Base-by-base conservation (phyloP, 805 yeast species). In the Starmerella stellata region DNA sequence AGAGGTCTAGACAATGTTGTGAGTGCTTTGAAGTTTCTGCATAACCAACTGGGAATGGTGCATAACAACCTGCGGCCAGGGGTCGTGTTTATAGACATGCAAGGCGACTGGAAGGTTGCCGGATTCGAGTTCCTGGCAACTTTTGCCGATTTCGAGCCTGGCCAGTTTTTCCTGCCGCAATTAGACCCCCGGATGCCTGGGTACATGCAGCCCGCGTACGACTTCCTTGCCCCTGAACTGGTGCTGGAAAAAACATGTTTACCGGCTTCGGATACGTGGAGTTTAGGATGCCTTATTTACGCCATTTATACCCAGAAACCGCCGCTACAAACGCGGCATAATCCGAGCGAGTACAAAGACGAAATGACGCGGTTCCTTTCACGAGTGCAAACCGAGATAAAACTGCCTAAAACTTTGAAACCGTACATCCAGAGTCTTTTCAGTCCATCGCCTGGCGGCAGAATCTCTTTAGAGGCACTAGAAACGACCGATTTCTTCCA, bases 71-170 rank as follows among this genome's bases (percentile, higher is more conserved):
- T 90, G 25, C 74, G 74, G 45, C 98, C 98, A 1, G 61, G 69
- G 7, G 70, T 93, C 0, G 65, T 90, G 1, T 69, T 78, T 40
- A 69, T 87, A 16, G 85, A 78, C 47, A 77, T 73, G 14, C 56
- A 58, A 39, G 85, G 92, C 4, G 96, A 90, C 58, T 90, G 98
- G 96, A 90, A 87, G 55, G 55, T 90, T 2, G 69, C 78, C 5
- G 95, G 95, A 0, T 66, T 90, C 42, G 75, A 69, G 37, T 59
- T 70, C 36, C 44, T 55, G 4, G 61, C 60, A 37, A 69, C 60
- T 51, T 68, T 60, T 55, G 69, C 63, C 52, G 79, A 62, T 47
- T 44, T 66, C 31, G 61, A 57, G 30, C 51, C 70, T 11, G 66
- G 65, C 3, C 81, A 74, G 40, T 78, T 65, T 53, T 74, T 66